Evolutionary conservation across 768 basidiomycete genomes (phyloP).

Genomic region (Rickenella mellea): DNA sequence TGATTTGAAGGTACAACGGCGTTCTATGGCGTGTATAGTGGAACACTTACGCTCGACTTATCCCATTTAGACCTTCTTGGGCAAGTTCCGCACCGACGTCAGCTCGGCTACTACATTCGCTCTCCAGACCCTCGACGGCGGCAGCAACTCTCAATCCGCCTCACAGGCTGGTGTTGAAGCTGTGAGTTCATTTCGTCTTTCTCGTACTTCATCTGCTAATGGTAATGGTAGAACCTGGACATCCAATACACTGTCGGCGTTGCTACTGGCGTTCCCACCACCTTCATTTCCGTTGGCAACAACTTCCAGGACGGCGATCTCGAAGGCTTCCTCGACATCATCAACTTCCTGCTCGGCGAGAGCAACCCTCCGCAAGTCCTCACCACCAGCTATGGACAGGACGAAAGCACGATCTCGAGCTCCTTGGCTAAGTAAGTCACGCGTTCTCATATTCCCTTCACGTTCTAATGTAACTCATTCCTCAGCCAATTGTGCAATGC

Average conservation of each 20-base stretch:
- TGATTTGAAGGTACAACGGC: constrained; percentile 5
- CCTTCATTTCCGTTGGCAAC: constrained; percentile 25
- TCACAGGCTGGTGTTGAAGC: constrained; percentile 25
- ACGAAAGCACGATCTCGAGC: constrained; percentile 17
- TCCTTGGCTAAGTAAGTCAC: constrained; percentile 18
- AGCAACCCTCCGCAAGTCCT: constrained; percentile 13
- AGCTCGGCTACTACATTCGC: constrained; percentile 22
- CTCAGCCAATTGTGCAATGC: constrained; percentile 23
- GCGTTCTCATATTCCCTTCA: too few species aligned
- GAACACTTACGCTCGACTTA: constrained; percentile 6
- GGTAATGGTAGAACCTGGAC: constrained; percentile 16
- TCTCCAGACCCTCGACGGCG: constrained; percentile 27
- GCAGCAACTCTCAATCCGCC: constrained; percentile 20
- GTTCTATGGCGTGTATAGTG: not conserved
- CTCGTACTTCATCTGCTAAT: not conserved
- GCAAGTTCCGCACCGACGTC: constrained; percentile 21
- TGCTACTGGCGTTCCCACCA: constrained; percentile 23
- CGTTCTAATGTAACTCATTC: too few species aligned
- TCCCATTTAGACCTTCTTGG: constrained; percentile 13
- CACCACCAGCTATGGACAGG: constrained; percentile 23
- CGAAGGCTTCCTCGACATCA: constrained; percentile 22
- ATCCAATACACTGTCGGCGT: constrained; percentile 28
- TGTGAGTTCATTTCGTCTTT: constrained; percentile 11
- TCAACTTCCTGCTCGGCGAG: constrained; percentile 14
- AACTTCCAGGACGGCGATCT: constrained; percentile 19